Conservation (phyloP, 495 filamentous ascomycete genomes). For the Neurospora pannonica region DNA sequence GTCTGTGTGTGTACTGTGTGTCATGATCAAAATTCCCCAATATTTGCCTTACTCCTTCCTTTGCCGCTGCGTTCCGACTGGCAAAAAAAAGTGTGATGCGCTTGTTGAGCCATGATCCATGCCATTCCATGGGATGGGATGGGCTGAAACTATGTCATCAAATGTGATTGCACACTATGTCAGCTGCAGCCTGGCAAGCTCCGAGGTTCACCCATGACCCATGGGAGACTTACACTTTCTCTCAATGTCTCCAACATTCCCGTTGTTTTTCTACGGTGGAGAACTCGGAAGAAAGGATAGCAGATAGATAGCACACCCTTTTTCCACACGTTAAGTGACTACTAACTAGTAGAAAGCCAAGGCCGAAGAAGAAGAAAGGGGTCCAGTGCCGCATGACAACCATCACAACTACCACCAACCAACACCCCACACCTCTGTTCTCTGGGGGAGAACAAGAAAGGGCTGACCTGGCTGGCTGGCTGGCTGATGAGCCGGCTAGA, state of each 20-base stretch:
- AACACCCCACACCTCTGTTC: background rate
- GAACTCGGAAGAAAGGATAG: background rate
- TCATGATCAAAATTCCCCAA: background rate
- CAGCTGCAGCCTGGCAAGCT: background rate
- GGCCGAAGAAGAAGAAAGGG: background rate
- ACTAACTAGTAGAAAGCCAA: background rate
- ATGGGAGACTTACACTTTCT: background rate
- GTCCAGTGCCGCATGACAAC: background rate
- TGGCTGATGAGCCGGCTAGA: background rate
- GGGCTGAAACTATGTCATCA: background rate
- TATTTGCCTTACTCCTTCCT: background rate
- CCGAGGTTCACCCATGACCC: background rate
- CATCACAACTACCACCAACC: background rate
- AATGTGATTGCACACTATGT: background rate
- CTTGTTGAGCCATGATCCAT: background rate
- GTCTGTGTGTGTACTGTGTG: background rate
- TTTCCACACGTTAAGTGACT: background rate
- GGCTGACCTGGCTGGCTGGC: background rate
- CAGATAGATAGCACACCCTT: background rate
- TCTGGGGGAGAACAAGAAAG: background rate
- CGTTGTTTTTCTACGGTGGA: background rate
- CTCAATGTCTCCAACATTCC: background rate
- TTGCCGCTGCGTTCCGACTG: background rate
- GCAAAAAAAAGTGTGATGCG: background rate
- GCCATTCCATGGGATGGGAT: background rate